Percentiles rank a stretch among this genome's conserved stretches.
Conservation (phyloP, 306 rosid species). For the Castanea mollissima region DNA sequence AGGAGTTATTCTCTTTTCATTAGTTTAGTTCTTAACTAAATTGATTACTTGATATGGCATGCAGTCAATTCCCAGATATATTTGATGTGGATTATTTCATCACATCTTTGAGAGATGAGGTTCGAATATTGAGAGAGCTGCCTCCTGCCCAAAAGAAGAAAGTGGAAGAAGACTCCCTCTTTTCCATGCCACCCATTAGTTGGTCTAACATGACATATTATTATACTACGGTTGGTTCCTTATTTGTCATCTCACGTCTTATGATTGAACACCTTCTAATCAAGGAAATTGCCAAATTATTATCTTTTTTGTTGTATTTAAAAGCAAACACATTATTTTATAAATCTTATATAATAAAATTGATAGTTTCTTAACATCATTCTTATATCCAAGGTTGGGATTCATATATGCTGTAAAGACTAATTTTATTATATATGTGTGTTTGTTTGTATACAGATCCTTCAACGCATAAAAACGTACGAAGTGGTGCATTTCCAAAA, state of each 20-base stretch:
- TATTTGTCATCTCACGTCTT: not conserved
- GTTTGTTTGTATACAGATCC: constrained; percentile 47
- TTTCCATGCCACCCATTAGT: constrained; percentile 90
- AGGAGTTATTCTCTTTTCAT: too few relatives aligned
- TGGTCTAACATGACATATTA: constrained; percentile 96
- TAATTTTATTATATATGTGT: constrained; percentile 10
- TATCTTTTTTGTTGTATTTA: too few relatives aligned
- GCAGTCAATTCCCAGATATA: constrained; percentile 87
- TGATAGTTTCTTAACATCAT: too few relatives aligned
- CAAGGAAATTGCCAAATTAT: too few relatives aligned
- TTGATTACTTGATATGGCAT: constrained; percentile 1
- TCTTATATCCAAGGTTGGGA: not conserved
- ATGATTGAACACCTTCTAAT: too few relatives aligned
- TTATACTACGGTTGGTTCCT: constrained; percentile 61
- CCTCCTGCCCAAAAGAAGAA: constrained; percentile 82
- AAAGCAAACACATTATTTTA: too few relatives aligned
- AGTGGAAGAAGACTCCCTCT: constrained; percentile 62
- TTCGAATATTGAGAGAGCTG: constrained; percentile 85
- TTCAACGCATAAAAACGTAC: constrained; percentile 78
- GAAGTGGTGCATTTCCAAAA: constrained; percentile 90
- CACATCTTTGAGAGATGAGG: constrained; percentile 91
- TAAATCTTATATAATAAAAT: too few relatives aligned
- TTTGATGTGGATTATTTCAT: constrained; percentile 93
- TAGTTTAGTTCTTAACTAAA: not conserved
- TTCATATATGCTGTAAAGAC: constrained; percentile 2